phyloP scores from a whole-genome alignment of 2,329 filamentous ascomycete species.

The Neospermospora avenae region DNA sequence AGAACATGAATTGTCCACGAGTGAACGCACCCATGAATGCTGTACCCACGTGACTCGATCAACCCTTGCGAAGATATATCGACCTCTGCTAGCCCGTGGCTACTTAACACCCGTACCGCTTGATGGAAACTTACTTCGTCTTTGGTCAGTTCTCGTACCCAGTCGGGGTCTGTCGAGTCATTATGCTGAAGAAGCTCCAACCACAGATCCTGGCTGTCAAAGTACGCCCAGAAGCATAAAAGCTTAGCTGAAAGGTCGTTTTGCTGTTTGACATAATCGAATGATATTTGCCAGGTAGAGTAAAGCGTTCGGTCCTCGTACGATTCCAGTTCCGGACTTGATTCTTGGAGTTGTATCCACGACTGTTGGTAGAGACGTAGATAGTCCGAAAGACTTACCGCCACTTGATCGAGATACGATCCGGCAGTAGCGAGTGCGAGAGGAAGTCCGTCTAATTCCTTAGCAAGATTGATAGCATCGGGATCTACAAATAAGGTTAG shows the following conservation, averaged over 20 bases:
- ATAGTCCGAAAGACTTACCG: conserved; percentile 10
- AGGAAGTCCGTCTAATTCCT: conserved; percentile 10
- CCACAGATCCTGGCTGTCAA: conserved; percentile 15
- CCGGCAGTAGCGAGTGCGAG: conserved; percentile 14
- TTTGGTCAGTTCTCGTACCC: conserved; percentile 9
- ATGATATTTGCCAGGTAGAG: conserved; percentile 14
- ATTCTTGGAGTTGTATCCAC: conserved; percentile 6
- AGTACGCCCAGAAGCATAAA: conserved; percentile 10
- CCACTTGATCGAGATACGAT: conserved; percentile 11
- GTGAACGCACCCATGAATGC: conserved; percentile 12
- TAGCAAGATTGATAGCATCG: conserved; percentile 8
- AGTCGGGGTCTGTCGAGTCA: not conserved
- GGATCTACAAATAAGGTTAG: too few species aligned
- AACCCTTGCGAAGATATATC: conserved; percentile 1
- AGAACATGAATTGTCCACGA: conserved; percentile 12
- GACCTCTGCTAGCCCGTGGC: conserved; percentile 8
- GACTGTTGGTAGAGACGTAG: conserved; percentile 11
- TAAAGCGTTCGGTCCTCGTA: conserved; percentile 14
- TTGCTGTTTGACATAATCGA: conserved; percentile 6
- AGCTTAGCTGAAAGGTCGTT: conserved; percentile 8
- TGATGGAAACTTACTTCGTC: conserved; percentile 11
- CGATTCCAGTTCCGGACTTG: conserved; percentile 4
- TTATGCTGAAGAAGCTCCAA: conserved; percentile 13
- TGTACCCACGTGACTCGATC: conserved; percentile 11
- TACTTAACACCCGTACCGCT: conserved; percentile 6